These are phyloP conservation scores for Phascolomyces articulosus DNA, from an alignment of 371 early-diverging fungal species.

Conservation along the genomic window DNA sequence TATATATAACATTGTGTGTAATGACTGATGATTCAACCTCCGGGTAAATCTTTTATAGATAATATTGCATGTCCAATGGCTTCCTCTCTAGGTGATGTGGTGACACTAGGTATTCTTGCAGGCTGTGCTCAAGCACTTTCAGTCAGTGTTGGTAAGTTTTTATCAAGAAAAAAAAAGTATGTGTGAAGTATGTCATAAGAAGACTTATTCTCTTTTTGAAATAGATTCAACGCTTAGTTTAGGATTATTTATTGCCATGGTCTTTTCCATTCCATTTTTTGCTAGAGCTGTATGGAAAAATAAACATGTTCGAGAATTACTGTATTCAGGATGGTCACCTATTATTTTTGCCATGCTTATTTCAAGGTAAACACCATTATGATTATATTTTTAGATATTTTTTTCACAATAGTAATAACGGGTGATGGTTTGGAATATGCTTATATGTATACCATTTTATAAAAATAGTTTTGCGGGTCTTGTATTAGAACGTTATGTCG, in stretches of 20 bases:
- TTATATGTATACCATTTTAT: neutral
- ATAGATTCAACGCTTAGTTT: conserved; percentile 54
- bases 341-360: conserved; percentile 80
- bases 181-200: neutral
- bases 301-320: conserved; percentile 61
- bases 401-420: neutral
- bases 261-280: conserved; percentile 61
- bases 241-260: conserved; percentile 47
- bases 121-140: conserved; percentile 54
- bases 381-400: neutral
- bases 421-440: neutral
- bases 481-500: conserved; percentile 79
- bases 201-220: neutral
- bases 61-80: conserved; percentile 77
- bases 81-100: conserved; percentile 75
- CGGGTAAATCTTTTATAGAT: conserved; percentile 33
- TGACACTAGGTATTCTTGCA: conserved; percentile 70
- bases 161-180: too few relatives aligned
- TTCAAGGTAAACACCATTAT: conserved; percentile 48
- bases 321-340: conserved; percentile 83
- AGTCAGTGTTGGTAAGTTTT: conserved; percentile 47
- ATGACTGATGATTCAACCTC: too few relatives aligned
- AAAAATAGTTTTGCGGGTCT: conserved; percentile 79
- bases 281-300: conserved; percentile 58
- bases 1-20: too few relatives aligned